Evolutionary conservation across 2,329 filamentous ascomycete species (phyloP).

Genomic region (Dothideomycetes sp.): DNA sequence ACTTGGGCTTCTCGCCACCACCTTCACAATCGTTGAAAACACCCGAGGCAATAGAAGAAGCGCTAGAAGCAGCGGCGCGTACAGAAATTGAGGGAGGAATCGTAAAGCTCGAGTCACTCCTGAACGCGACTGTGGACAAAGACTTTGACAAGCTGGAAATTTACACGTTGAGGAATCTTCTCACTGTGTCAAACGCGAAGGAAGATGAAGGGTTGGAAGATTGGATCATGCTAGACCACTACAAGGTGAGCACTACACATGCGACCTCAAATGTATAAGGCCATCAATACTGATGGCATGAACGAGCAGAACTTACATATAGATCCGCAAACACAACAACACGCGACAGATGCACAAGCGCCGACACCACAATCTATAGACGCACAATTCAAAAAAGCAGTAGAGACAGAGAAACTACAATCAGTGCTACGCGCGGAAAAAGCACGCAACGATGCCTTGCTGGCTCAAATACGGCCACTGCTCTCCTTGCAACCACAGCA

Average conservation of each 20-base stretch:
- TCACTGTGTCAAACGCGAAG: conserved; percentile 32
- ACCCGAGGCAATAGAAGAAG: conserved; percentile 23
- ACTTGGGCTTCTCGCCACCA: conserved; percentile 62
- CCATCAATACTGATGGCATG: neutral
- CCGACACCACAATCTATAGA: conserved; percentile 60
- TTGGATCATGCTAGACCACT: conserved; percentile 77
- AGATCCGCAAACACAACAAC: conserved; percentile 16
- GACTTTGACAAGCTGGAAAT: conserved; percentile 50
- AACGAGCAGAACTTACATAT: conserved; percentile 8
- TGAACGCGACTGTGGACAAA: conserved; percentile 38
- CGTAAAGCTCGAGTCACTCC: conserved; percentile 37
- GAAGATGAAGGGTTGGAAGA: conserved; percentile 40
- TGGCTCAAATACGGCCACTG: conserved; percentile 52
- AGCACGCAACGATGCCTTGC: conserved; percentile 59
- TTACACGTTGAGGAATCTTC: conserved; percentile 71
- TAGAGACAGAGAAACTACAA: conserved; percentile 69
- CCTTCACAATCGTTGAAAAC: neutral
- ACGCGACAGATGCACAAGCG: conserved; percentile 19
- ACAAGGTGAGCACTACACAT: conserved; percentile 46
- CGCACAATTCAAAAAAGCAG: conserved; percentile 59
- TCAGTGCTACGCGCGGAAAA: conserved; percentile 58
- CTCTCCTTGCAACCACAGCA: conserved; percentile 27
- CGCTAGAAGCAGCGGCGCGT: conserved; percentile 34
- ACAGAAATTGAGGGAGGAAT: conserved; percentile 76
- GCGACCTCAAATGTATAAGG: neutral